Evolutionary conservation across 2,329 filamentous ascomycete species (phyloP), one percentile per base, ranked within the genome.

Genomic region (Alternaria viburni): DNA sequence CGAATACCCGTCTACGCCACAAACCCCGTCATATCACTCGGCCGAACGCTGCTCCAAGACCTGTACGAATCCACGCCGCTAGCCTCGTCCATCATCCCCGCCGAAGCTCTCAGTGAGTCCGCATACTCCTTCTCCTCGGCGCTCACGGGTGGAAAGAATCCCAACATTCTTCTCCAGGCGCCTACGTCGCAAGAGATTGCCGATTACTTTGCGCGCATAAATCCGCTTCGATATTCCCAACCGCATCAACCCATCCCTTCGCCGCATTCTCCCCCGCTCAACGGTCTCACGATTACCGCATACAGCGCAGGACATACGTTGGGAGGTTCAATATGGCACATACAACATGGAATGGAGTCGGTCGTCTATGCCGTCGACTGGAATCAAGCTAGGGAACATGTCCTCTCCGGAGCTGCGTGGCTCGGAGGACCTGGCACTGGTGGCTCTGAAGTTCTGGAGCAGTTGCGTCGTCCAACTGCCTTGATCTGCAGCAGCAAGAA

Each of bases 281-380:
- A 96, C 70, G 94, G 94, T 5, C 87, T 99, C 17, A 97, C 93
- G 3, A 92, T 99, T 69, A 99, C 96, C 1, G 96, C 96, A 1
- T 98, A 98, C 82, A 97, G 96, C 81, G 93, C 96, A 8, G 96
- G 96, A 67, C 95, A 97, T 77, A 97, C 95, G 0, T 87, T 98
- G 0, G 96, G 96, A 79, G 96, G 96, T 59, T 98, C 96, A 23
- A 97, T 99, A 83, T 99, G 96, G 96, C 95, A 98, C 75, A 94
- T 99, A 68, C 95, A 98, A 74, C 93, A 98, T 82, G 93, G 94
- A 0, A 87, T 97, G 76, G 96, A 99, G 79, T 97, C 94, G 1
- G 95, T 99, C 45, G 94, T 99, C 1, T 98, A 99, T 74, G 95
- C 96, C 0, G 93, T 97, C 17, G 95, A 98, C 76, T 99, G 96